Conservation (phyloP, 805 yeast species). For the Starmerella gropengiesseri region DNA sequence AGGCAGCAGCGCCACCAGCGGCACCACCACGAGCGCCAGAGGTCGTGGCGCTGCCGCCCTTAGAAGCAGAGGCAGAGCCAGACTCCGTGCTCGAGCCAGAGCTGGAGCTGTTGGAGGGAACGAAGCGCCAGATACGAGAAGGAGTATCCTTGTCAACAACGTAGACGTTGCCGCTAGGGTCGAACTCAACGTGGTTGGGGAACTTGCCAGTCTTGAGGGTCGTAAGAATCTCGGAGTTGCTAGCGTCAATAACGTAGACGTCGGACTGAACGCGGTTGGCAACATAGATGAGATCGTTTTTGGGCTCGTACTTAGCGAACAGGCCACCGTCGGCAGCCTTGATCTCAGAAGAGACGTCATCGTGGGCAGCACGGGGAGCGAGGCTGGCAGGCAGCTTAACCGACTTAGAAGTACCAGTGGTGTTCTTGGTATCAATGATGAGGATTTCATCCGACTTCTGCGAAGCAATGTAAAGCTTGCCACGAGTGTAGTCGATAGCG, state of each 20-base stretch:
- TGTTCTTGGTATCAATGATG: conserved; percentile 10
- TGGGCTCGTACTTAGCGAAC: conserved; percentile 15
- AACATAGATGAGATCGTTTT: conserved; percentile 15
- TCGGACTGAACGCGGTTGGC: conserved; percentile 11
- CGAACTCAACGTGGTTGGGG: conserved; percentile 16
- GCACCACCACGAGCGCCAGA: background rate
- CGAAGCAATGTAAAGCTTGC: conserved; percentile 12
- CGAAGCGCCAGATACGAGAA: conserved; percentile 11
- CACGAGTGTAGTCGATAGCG: conserved; percentile 15
- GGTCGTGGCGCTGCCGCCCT: background rate
- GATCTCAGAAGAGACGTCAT: conserved; percentile 8
- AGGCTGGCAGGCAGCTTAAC: conserved; percentile 2
- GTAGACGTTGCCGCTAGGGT: conserved; percentile 9
- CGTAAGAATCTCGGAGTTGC: conserved; percentile 8
- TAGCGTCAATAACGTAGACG: conserved; percentile 17
- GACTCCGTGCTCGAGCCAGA: background rate
- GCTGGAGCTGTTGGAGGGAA: conserved; percentile 1
- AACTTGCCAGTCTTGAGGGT: conserved; percentile 7
- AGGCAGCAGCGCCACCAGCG: conserved; percentile 1
- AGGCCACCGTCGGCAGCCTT: conserved; percentile 9
- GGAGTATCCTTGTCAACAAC: conserved; percentile 13
- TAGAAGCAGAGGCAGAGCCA: too few relatives aligned
- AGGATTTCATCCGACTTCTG: conserved; percentile 15
- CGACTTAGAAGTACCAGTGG: background rate
- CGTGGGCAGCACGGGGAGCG: conserved; percentile 4